Conservation (phyloP, 2,329 filamentous ascomycete species). For the Aspergillus sp. region DNA sequence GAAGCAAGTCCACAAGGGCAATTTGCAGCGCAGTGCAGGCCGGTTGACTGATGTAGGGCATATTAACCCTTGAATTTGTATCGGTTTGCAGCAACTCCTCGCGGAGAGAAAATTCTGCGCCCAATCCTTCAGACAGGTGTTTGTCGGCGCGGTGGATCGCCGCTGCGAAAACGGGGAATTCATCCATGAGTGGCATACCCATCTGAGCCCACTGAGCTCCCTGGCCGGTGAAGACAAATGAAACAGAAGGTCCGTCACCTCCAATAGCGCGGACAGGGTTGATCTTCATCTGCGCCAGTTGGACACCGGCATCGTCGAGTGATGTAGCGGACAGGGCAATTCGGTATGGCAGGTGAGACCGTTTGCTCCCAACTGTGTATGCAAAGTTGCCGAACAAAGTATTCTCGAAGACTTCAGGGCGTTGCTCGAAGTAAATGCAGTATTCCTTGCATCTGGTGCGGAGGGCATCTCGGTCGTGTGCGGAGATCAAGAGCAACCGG, state of each 20-base stretch:
- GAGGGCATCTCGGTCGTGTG: background rate
- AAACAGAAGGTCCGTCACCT: conserved; percentile 27
- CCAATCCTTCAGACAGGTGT: background rate
- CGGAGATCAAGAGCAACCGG: background rate
- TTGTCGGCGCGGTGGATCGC: background rate
- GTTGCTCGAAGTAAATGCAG: background rate
- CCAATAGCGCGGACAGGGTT: background rate
- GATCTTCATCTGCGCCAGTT: background rate
- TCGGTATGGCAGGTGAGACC: too few species aligned
- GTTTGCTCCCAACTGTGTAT: too few species aligned
- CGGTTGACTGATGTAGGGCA: conserved; percentile 28
- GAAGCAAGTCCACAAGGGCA: background rate
- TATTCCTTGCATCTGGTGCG: background rate
- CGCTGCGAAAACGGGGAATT: background rate
- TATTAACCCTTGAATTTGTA: conserved; percentile 23
- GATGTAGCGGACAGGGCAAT: too few species aligned
- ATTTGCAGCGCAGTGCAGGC: background rate
- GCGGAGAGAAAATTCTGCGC: background rate
- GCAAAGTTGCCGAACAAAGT: too few species aligned
- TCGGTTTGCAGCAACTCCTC: background rate
- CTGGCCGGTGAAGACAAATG: conserved; percentile 38
- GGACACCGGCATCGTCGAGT: conserved; percentile 1
- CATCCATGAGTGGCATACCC: conserved; percentile 30
- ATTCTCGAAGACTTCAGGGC: background rate
- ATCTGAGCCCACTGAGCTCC: conserved; percentile 40